Percentiles rank a stretch among this genome's conserved stretches.
These are phyloP conservation scores for Aureobasidium leucospermi DNA, from an alignment of 2,329 filamentous ascomycete species.

Conservation along the genomic window DNA sequence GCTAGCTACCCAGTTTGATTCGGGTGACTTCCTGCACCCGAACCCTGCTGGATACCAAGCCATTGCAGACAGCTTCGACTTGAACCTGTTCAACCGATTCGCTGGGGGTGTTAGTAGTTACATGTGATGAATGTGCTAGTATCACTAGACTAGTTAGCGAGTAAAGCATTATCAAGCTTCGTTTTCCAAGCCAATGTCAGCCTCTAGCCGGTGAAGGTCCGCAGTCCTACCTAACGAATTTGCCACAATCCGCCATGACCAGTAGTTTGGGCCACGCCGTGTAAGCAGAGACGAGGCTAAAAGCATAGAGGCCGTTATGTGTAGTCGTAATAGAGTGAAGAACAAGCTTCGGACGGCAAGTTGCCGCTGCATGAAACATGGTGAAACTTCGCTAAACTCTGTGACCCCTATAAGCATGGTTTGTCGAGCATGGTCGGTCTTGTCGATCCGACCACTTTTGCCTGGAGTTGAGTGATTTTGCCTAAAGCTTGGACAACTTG, in stretches of 20 bases:
- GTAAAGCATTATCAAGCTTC: neutral
- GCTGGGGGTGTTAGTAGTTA: slow-evolving; percentile 20
- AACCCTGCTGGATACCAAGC: slow-evolving; percentile 53
- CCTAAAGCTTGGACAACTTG: neutral
- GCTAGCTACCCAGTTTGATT: slow-evolving; percentile 47
- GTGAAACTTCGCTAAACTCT: slow-evolving; percentile 7
- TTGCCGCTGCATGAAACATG: neutral
- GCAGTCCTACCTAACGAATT: too few relatives aligned
- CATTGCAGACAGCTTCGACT: slow-evolving; percentile 52
- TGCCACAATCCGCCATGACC: neutral
- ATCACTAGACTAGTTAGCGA: neutral
- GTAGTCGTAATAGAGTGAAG: slow-evolving; percentile 1
- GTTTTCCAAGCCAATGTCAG: neutral
- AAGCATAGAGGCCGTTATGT: neutral
- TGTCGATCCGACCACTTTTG: neutral
- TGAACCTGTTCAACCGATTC: slow-evolving; percentile 43
- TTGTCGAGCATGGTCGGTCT: neutral
- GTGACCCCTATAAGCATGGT: neutral
- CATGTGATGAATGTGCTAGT: neutral
- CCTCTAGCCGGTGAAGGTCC: too few relatives aligned
- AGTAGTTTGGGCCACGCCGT: neutral
- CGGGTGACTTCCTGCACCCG: slow-evolving; percentile 60
- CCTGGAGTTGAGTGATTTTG: slow-evolving; percentile 2
- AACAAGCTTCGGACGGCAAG: slow-evolving; percentile 5
- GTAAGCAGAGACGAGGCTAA: neutral